phyloP scores from a whole-genome alignment of 768 basidiomycete species.

The Nidula microcarpa region DNA sequence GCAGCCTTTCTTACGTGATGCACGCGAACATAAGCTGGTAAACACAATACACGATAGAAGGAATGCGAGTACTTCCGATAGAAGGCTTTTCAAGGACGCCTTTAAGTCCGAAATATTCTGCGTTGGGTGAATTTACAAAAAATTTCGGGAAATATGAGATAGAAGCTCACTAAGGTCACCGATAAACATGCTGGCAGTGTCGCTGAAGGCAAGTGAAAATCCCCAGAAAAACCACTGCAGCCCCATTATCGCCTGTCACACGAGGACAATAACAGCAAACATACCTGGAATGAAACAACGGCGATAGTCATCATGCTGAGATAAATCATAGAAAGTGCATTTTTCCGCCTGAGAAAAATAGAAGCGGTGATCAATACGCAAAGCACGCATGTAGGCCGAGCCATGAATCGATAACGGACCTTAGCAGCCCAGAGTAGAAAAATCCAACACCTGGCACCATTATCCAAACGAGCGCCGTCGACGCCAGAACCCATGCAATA shows the following conservation, averaged over 20 bases:
- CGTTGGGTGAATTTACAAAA: background rate
- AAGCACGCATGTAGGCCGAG: background rate
- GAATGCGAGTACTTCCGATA: conserved; percentile 67
- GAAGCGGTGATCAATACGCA: too few species aligned
- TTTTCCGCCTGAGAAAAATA: conserved; percentile 51
- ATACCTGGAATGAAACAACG: conserved; percentile 81
- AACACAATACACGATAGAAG: conserved; percentile 73
- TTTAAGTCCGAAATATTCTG: conserved; percentile 82
- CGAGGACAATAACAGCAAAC: conserved; percentile 10
- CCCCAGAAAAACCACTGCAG: conserved; percentile 97
- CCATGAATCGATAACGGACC: conserved; percentile 28
- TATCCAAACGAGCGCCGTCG: conserved; percentile 80
- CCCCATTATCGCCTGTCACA: conserved; percentile 1
- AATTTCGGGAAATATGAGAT: conserved; percentile 5
- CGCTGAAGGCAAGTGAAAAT: conserved; percentile 87
- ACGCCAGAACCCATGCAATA: conserved; percentile 58
- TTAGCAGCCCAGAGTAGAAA: conserved; percentile 88
- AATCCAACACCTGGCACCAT: conserved; percentile 86
- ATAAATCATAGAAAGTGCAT: conserved; percentile 89
- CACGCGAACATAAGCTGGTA: conserved; percentile 92
- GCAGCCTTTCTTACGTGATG: conserved; percentile 57
- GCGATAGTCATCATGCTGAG: conserved; percentile 63
- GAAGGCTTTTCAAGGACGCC: conserved; percentile 75
- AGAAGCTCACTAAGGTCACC: conserved; percentile 69
- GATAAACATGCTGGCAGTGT: conserved; percentile 68